Conservation (phyloP, 352 stramenopile genomes). For the Phytopythium boreale region DNA sequence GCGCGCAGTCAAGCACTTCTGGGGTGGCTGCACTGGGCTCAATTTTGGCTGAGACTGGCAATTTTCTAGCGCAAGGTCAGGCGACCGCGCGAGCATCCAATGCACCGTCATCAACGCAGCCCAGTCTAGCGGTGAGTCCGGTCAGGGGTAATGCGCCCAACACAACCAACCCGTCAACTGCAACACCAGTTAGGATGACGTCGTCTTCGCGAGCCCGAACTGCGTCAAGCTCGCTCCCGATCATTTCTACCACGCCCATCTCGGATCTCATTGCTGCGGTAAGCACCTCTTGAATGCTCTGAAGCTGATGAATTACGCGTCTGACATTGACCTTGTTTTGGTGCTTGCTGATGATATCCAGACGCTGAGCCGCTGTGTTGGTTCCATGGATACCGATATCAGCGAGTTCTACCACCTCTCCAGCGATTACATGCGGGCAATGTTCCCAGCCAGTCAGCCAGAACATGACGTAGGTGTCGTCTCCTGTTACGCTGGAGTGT, state of each 20-base stretch:
- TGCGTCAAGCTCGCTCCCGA: not conserved
- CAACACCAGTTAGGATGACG: not conserved
- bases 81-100: not conserved
- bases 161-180: not conserved
- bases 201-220: not conserved
- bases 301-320: not conserved
- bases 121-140: not conserved
- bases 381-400: not conserved
- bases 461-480: not conserved
- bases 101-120: not conserved
- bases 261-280: not conserved
- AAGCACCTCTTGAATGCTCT: not conserved
- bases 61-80: not conserved
- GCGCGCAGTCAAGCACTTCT: not conserved
- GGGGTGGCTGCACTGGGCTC: not conserved
- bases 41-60: not conserved
- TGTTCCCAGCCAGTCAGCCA: not conserved
- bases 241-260: conserved; percentile 1
- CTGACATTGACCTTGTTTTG: not conserved
- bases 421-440: not conserved
- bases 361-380: not conserved
- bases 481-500: not conserved
- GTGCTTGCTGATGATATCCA: not conserved
- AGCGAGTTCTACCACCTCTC: conserved; percentile 3
- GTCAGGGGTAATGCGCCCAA: not conserved